phyloP scores from a whole-genome alignment of 768 basidiomycete genomes.

The Rhizopogon salebrosus region DNA sequence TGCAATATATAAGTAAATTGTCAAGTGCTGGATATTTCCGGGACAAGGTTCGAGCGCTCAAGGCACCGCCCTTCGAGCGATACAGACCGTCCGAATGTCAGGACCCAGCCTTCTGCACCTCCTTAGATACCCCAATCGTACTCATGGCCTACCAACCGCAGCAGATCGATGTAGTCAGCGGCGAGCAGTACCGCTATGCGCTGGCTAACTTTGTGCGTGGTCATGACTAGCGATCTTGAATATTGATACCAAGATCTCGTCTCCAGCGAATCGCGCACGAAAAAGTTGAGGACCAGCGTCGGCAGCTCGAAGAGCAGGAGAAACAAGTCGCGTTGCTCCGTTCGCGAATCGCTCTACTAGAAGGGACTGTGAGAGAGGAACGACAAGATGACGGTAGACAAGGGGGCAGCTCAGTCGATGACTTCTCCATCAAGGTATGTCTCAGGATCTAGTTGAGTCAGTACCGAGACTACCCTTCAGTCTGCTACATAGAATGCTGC shows the following conservation, averaged over 20 bases:
- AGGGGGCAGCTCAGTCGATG: slow-evolving; percentile 68
- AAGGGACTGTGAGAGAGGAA: slow-evolving; percentile 49
- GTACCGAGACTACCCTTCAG: neutral
- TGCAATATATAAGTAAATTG: no score
- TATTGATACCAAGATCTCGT: neutral
- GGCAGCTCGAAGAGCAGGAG: slow-evolving; percentile 79
- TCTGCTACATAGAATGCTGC: slow-evolving; percentile 58
- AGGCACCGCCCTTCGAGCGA: neutral
- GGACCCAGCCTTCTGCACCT: neutral
- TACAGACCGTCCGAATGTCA: neutral
- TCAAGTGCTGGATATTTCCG: neutral
- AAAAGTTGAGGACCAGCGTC: slow-evolving; percentile 78
- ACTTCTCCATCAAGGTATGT: slow-evolving; percentile 82
- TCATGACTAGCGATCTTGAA: neutral
- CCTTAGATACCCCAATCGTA: neutral
- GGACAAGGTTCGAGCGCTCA: neutral
- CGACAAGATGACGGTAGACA: slow-evolving; percentile 25
- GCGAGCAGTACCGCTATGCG: slow-evolving; percentile 78
- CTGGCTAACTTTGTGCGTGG: slow-evolving; percentile 71
- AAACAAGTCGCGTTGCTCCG: slow-evolving; percentile 72
- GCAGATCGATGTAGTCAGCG: slow-evolving; percentile 31
- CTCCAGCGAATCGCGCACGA: slow-evolving; percentile 78
- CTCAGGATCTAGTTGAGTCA: neutral
- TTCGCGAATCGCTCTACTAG: slow-evolving; percentile 65
- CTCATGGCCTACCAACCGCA: slow-evolving; percentile 15